Base-by-base conservation (phyloP, 768 basidiomycete genomes). In the Cystobasidium onofrii region DNA sequence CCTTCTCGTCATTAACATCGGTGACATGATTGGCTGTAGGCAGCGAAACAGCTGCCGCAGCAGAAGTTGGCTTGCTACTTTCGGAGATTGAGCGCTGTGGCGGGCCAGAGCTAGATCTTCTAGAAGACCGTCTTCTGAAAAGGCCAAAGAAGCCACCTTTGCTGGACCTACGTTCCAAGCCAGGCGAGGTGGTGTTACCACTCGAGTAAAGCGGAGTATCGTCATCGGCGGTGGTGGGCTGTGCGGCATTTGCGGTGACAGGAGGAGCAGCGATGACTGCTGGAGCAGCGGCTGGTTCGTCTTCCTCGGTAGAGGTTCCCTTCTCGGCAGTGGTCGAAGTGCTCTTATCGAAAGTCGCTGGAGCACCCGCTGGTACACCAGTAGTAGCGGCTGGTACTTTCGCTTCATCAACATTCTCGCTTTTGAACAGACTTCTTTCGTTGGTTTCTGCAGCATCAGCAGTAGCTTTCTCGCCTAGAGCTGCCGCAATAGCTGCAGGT, bases 101-200 rank as follows among this genome's bases (percentile, higher is more conserved):
- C 4, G 25, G 29, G 27, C 57, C 33, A 20, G 46, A 50, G 57
- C 57, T 60, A 13, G 57, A 60, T 60, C 33, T 60, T 60, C 57
- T 60, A 2, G 57, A 60, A 13, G 57, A 60, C 4, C 57, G 57
- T 60, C 57, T 27, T 60, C 57, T 60, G 57, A 60, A 60, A 2
- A 60, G 57, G 6, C 57, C 57, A 27, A 60, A 34, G 57, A 60
- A 60, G 23, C 57, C 57, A 4, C 57, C 57, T 29, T 60, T 60
- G 57, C 57, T 60, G 57, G 12, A 9, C 15, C 13, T 60, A 27
- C 57, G 57, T 27, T 60, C 57, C 13, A 60, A n/a, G 20, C 46
- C 46, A 9, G 46, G 46, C n/a, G 46, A 50, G 9, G 46, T 50
- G n/a, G 46, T 50, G 10, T 20, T 50, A 20, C 20, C 46, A 7